Evolutionary conservation across 2,329 filamentous ascomycete genomes (phyloP), one percentile per base, ranked within the genome.

Genomic region (Botrytis fabae): DNA sequence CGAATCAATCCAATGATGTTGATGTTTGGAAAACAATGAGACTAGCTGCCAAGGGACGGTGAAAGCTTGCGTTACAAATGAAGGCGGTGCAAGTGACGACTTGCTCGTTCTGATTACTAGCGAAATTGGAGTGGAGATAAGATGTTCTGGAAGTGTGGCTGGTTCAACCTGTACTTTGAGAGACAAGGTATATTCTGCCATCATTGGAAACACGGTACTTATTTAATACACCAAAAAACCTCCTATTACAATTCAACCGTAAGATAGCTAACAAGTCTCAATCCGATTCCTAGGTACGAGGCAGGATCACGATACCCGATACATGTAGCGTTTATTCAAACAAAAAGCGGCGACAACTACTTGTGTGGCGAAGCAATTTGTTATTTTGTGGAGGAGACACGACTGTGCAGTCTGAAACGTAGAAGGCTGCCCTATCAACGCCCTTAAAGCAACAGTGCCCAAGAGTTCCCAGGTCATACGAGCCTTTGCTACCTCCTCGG

Each of bases 291-390:
- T 57, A 18, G n/a, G 51, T n/a, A 51, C 51, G 28, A 22, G 63
- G 40, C 38, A 59, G 54, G 32, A 59, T 66, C 48, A 46, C 40
- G 32, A 65, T 68, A 42, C 69, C 63, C 46, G 46, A 22, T 22
- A 46, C 25, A n/a, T 25, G n/a, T 68, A 16, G 40, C 62, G 18
- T 32, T 42, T 40, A 60, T 63, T n/a, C 12, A 6, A n/a, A 54
- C 59, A 46, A 38, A 14, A 32, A 42, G 44, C 46, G 38, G 32
- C 51, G 70, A 51, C 51, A 10, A 69, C 63, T 44, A 69, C 22
- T n/a, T 68, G 62, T 46, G 66, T 70, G 68, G 66, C 66, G 68
- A 71, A 40, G 72, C 25, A 73, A 40, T 40, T 28, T 25, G 10
- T 57, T 5, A 57, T 32, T n/a, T 68, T 20, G 22, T 59, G 46